Evolutionary conservation across 73 alveolate species (phyloP), one percentile per base, ranked within the genome.

Genomic region (Paramecium tetraurelia): DNA sequence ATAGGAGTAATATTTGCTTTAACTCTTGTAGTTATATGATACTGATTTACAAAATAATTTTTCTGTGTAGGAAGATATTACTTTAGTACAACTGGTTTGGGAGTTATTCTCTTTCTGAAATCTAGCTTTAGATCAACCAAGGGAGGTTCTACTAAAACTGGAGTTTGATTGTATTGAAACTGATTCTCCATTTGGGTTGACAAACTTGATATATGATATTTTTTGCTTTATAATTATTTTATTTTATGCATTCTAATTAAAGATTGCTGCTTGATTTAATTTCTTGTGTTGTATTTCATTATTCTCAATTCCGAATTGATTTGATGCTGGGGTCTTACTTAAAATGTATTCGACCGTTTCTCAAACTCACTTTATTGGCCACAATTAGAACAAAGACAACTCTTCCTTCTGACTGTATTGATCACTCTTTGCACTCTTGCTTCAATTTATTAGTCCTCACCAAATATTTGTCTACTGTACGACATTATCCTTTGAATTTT

Each of bases 321-420:
- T 31, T 27, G 12, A 31, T 63, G 46, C 46, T 63, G 31, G 48
- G 84, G 24, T 63, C 84, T 63, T 27, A 63, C 35, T 27, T 33
- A n/a, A 33, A 63, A 63, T 12, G 84, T 63, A 63, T 63, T 63
- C n/a, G 46, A 31, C 46, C 84, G 21, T 63, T 33, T 63, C 84
- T 63, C 41, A 33, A 63, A 63, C 24, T 63, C 84, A 31, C 50
- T 20, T 63, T 63, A 33, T 27, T 31, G 24, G 3, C 84, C 84
- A 33, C 84, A 63, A 63, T 27, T 12, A 27, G 84, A 63, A 63
- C 84, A 63, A 63, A 31, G 84, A 24, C 84, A 63, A 63, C 84
- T 63, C 31, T 63, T 63, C 31, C 84, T 27, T 63, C 84, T 63
- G 21, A 63, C 84, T 63, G 84, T 63, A 18, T 63, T 63, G 10